Percentiles rank a stretch among this genome's conserved stretches.
Evolutionary conservation across 2,329 filamentous ascomycete genomes (phyloP).

Genomic region (Pseudocercospora fijiensis): DNA sequence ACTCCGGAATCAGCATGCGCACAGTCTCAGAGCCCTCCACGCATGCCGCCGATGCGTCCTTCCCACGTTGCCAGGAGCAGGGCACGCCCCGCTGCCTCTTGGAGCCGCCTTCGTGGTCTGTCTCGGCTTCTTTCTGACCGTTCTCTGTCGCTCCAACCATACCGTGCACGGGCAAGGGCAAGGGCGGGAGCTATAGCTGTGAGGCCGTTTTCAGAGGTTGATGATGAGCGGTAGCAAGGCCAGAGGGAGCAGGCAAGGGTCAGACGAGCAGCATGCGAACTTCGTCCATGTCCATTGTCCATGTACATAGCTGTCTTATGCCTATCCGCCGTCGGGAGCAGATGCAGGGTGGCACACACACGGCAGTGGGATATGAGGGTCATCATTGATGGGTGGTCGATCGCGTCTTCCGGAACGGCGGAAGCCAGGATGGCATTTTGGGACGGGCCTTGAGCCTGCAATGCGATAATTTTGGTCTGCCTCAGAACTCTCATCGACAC

Average conservation of each 20-base stretch:
- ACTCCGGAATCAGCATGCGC: neutral
- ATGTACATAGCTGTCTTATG: neutral
- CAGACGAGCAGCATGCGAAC: neutral
- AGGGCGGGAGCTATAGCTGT: neutral
- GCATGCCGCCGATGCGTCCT: neutral
- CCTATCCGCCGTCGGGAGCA: neutral
- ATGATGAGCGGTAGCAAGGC: neutral
- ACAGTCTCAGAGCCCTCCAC: neutral
- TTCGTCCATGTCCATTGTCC: neutral
- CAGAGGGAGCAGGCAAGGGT: neutral
- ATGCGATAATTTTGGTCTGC: neutral
- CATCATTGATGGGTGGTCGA: neutral
- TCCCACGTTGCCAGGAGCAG: neutral
- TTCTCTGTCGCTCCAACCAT: neutral
- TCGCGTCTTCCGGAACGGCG: conserved; percentile 8
- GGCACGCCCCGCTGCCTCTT: neutral
- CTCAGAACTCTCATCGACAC: neutral
- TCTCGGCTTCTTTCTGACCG: neutral
- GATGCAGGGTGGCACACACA: neutral
- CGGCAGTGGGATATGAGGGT: neutral
- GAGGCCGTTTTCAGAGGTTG: neutral
- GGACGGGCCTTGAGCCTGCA: neutral
- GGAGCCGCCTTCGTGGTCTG: neutral
- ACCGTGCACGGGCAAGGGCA: neutral
- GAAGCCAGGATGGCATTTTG: neutral